Conservation (phyloP, 306 rosid species). For the Acacia confusa region DNA sequence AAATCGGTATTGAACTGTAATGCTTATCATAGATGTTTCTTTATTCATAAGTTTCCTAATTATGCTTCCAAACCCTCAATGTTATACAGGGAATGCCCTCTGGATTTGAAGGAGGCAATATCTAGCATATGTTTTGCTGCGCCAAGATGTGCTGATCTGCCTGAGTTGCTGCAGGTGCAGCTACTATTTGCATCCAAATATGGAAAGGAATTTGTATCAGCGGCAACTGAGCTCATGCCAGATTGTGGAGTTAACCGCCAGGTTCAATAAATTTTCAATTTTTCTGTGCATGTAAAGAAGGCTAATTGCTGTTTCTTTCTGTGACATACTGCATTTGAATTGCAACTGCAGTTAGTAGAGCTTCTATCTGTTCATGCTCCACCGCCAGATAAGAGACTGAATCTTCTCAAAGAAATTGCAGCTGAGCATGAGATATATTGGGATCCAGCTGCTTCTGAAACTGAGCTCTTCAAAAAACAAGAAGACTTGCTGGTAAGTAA, state of each 20-base stretch:
- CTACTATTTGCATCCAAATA: conserved; percentile 71
- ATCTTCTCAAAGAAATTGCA: conserved; percentile 90
- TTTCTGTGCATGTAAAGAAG: background rate
- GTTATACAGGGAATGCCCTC: conserved; percentile 75
- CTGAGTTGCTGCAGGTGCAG: conserved; percentile 94
- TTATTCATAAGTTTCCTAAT: background rate
- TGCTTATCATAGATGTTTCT: background rate
- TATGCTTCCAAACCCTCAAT: conserved; percentile 5
- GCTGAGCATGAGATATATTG: conserved; percentile 89
- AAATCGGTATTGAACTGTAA: background rate
- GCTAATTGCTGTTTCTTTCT: conserved; percentile 8
- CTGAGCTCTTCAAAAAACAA: conserved; percentile 68
- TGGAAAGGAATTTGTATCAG: conserved; percentile 85
- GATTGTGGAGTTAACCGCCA: conserved; percentile 96
- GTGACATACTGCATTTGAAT: conserved; percentile 22
- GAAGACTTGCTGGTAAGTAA: conserved; percentile 80
- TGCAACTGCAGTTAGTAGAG: conserved; percentile 72
- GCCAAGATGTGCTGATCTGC: conserved; percentile 91
- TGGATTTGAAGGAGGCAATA: conserved; percentile 96
- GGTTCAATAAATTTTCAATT: conserved; percentile 50
- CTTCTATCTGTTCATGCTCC: conserved; percentile 89
- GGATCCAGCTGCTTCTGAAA: conserved; percentile 91
- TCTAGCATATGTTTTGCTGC: conserved; percentile 94
- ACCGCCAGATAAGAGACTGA: conserved; percentile 80
- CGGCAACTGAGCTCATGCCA: conserved; percentile 90